Base-by-base conservation (phyloP, 441 rosid genomes). In the Kokia cookei region DNA sequence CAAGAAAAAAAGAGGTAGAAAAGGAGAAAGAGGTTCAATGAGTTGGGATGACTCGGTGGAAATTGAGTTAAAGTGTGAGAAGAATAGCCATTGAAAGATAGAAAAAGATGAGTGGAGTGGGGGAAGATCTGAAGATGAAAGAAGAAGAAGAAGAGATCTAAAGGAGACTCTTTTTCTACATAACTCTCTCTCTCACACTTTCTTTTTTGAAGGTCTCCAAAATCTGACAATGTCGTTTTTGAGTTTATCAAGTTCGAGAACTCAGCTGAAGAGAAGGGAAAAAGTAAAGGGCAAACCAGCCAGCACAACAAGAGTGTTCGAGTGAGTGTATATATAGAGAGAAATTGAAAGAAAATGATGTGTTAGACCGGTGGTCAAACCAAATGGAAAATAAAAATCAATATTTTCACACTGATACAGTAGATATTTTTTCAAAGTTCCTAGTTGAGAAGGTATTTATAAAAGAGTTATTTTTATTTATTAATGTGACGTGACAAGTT, bases 321-420 rank as follows among this genome's bases (percentile, higher is more conserved):
- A 42, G 61, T 5, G 69, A 64, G 70, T 66, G 69, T 60, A 37
- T 60, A 70, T 65, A 74, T 68, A 76, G 73, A 73, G 65, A 71
- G 75, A 57, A 64, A 26, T 59, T 48, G 42, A 14, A 67, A 29
- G 40, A 9, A 64, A 50, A 45, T 24, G 70, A 64, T 19, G 75
- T 9, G 59, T 54, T 76, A 76, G 84, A 86, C 91, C 79, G 83
- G 74, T 69, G 78, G 90, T 92, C 94, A 86, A 84, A 84, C 80
- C 5, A 58, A 29, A 73, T 1, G 40, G 75, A 37, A 15, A 0
- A 43, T 57, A 15, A 64, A 19, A 27, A 7, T 10, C 0, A 32
- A 6, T 12, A 5, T 43, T 63, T 71, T 69, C 51, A 11, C 59
- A 37, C 55, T 42, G 12, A 61, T 42, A 0, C 22, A 19, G 22